Evolutionary conservation across 2,329 filamentous ascomycete genomes (phyloP), one percentile per base, ranked within the genome.

Genomic region (Beauveria sp.): DNA sequence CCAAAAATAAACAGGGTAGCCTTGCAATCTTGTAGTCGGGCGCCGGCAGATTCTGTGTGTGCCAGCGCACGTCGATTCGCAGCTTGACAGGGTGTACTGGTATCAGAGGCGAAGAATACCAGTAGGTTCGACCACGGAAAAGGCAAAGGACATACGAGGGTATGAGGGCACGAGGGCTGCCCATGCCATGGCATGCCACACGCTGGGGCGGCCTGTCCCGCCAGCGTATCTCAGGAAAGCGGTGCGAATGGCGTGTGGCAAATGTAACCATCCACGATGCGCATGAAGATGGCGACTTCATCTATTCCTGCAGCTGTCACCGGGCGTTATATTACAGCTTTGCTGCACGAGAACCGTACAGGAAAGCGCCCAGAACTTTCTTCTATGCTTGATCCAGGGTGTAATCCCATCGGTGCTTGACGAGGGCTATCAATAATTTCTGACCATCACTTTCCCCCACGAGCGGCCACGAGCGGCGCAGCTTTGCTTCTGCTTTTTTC

Each of bases 311-410:
- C 53, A 30, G 42, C 28, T 42, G 30, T 28, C 24, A 8, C 24
- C 20, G n/a, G 43, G 42, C 42, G 16, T 30, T 38, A 22, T 46
- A 10, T 24, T 38, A 20, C 42, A 20, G 26, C 16, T n/a, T 30
- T 24, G 54, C 54, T 57, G 42, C 42, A 10, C 26, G 24, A 18
- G 43, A 57, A 46, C 12, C 18, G 42, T 8, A 3, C 10, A 38
- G 54, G 54, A 57, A 57, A 28, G n/a, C 24, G 42, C 26, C 54
- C n/a, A 47, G 54, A 57, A 57, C n/a, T 20, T 46, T 57, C n/a
- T 38, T 57, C 34, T 40, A 51, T 26, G 46, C 56, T 59, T 24
- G 20, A 43, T 28, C n/a, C 18, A 34, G n/a, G 40, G 22, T 28
- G 49, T 51, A 12, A 26, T 34, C n/a, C 12, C 34, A 26, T 45